A percentile compares a stretch with the other conserved stretches of the same genome.
These are phyloP conservation scores for Rostrohypoxylon terebratum DNA, from an alignment of 495 filamentous ascomycete genomes.

Conservation along the genomic window DNA sequence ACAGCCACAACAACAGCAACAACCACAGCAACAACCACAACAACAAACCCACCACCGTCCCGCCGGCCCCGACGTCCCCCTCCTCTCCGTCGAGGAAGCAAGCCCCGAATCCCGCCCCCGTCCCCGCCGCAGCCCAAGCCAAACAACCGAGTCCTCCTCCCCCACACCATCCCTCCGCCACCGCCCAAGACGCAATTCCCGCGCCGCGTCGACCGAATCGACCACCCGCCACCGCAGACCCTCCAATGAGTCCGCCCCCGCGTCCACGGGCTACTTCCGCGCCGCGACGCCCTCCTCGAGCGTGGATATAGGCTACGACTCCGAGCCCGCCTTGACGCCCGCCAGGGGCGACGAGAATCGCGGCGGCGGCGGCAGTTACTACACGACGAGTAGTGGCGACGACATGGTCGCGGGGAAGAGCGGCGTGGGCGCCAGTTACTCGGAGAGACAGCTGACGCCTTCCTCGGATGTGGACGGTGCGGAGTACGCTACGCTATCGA, in stretches of 20 bases:
- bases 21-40: not conserved
- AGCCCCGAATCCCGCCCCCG: conserved; percentile 1
- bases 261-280: conserved; percentile 23
- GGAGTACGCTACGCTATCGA: conserved; percentile 40
- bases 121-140: conserved; percentile 17
- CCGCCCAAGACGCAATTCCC: conserved; percentile 18
- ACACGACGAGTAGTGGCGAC: conserved; percentile 6
- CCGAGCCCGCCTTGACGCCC: conserved; percentile 45
- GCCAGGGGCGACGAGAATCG: not conserved
- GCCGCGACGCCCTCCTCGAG: conserved; percentile 43
- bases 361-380: not conserved
- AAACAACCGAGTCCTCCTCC: conserved; percentile 29
- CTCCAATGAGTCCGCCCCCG: conserved; percentile 31
- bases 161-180: conserved; percentile 11
- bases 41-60: no score
- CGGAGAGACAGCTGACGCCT: conserved; percentile 52
- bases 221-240: not conserved
- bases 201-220: conserved; percentile 6
- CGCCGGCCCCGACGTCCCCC: conserved; percentile 9
- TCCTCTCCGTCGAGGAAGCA: conserved; percentile 29
- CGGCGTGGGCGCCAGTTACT: conserved; percentile 22
- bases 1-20: not conserved
- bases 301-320: conserved; percentile 47
- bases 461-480: conserved; percentile 46
- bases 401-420: not conserved